A percentile compares a stretch with the other conserved stretches of the same genome.
Conservation (phyloP, 2,329 filamentous ascomycete species). For the Cladosporium oxysporum region DNA sequence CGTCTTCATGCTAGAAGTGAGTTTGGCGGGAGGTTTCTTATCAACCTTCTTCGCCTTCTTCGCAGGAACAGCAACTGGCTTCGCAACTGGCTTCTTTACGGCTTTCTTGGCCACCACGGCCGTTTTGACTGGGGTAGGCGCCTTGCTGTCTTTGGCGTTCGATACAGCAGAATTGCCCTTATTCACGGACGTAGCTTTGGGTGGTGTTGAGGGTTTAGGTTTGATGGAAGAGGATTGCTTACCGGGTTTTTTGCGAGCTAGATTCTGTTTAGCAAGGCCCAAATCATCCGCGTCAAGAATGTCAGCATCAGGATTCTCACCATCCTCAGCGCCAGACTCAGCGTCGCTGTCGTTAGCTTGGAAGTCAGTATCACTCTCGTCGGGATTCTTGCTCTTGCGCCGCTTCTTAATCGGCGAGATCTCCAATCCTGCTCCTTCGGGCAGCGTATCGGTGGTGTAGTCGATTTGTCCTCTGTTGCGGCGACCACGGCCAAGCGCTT, state of each 20-base stretch:
- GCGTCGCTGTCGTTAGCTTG: slow-evolving; percentile 45
- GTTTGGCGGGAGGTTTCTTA: slow-evolving; percentile 7
- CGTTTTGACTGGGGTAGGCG: neutral
- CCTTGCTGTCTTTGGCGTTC: neutral
- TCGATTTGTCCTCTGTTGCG: slow-evolving; percentile 64
- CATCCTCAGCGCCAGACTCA: slow-evolving; percentile 35
- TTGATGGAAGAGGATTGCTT: slow-evolving; percentile 25
- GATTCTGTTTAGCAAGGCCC: slow-evolving; percentile 32
- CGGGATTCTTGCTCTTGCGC: slow-evolving; percentile 36
- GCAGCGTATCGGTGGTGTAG: slow-evolving; percentile 44
- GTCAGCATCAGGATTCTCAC: slow-evolving; percentile 28
- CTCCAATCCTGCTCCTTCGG: slow-evolving; percentile 28
- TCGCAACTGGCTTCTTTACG: neutral
- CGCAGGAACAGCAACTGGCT: neutral
- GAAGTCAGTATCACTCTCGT: slow-evolving; percentile 54
- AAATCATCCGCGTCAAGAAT: slow-evolving; percentile 23
- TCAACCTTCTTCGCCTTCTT: slow-evolving; percentile 17
- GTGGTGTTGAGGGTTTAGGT: slow-evolving; percentile 14
- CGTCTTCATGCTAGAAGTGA: slow-evolving; percentile 29
- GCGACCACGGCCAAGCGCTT: slow-evolving; percentile 83
- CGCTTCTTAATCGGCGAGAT: slow-evolving; percentile 37
- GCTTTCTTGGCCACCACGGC: neutral
- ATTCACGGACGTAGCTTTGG: slow-evolving; percentile 1
- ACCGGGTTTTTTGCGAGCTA: slow-evolving; percentile 32
- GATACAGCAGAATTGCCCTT: neutral